Evolutionary conservation across 1,284 basidiomycete species (phyloP).

Genomic region (Stygiomarasmius scandens): DNA sequence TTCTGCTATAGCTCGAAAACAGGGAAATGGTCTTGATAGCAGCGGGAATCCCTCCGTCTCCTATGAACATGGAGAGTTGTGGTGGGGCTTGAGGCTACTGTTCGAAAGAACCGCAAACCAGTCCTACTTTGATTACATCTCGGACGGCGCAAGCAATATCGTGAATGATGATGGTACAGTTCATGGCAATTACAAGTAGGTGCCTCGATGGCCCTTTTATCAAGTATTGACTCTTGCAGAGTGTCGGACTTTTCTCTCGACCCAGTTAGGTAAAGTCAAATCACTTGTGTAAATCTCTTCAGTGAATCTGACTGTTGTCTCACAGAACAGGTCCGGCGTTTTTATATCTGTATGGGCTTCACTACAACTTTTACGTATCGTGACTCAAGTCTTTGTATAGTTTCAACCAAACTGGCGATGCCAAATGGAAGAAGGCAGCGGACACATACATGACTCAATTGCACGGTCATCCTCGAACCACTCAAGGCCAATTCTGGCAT

Average conservation of each 20-base stretch:
- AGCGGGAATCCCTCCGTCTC: conserved; percentile 36
- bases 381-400: conserved; percentile 20
- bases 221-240: conserved; percentile 16
- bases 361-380: not conserved
- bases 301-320: not conserved
- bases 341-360: conserved; percentile 33
- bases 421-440: conserved; percentile 43
- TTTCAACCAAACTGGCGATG: conserved; percentile 33
- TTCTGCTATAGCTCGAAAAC: conserved; percentile 42
- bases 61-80: conserved; percentile 47
- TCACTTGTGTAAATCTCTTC: not conserved
- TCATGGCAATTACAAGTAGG: conserved; percentile 40
- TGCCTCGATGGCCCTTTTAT: not conserved
- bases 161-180: conserved; percentile 41
- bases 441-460: conserved; percentile 41
- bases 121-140: conserved; percentile 45
- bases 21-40: conserved; percentile 43
- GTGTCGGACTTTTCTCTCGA: conserved; percentile 35
- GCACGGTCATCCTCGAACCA: conserved; percentile 43
- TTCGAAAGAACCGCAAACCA: conserved; percentile 42
- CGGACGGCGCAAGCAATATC: conserved; percentile 38
- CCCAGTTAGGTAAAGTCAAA: conserved; percentile 32
- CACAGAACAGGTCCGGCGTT: conserved; percentile 40
- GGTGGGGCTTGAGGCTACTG: conserved; percentile 40
- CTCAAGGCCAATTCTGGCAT: conserved; percentile 49